A percentile compares a stretch with the other conserved stretches of the same genome.
phyloP scores from a whole-genome alignment of 2,329 filamentous ascomycete genomes.

The Herpotrichia juniperi region DNA sequence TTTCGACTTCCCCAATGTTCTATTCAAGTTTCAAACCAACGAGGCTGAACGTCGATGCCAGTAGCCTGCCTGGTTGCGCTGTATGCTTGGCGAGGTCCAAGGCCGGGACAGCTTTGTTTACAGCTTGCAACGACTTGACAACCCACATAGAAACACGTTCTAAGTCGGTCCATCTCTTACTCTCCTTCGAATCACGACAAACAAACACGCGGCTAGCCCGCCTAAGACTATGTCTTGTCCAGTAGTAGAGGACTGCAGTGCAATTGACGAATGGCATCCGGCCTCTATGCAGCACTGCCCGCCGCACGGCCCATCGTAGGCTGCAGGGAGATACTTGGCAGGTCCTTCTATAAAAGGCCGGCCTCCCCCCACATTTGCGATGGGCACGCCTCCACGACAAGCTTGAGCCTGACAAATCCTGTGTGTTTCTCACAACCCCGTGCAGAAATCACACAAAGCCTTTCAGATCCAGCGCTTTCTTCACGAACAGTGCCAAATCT shows the following conservation, averaged over 20 bases:
- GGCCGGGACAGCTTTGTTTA: neutral
- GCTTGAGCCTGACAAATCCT: slow-evolving; percentile 47
- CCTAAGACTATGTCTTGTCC: slow-evolving; percentile 20
- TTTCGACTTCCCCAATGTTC: neutral
- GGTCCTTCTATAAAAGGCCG: slow-evolving; percentile 36
- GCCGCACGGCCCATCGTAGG: slow-evolving; percentile 25
- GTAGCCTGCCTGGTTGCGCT: slow-evolving; percentile 19
- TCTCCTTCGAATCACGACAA: slow-evolving; percentile 21
- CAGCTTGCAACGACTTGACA: neutral
- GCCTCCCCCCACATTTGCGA: slow-evolving; percentile 33
- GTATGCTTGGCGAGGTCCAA: slow-evolving; percentile 15
- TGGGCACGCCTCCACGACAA: slow-evolving; percentile 47
- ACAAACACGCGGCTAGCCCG: slow-evolving; percentile 25
- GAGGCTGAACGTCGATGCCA: slow-evolving; percentile 19
- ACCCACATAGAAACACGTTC: slow-evolving; percentile 16
- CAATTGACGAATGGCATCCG: slow-evolving; percentile 36
- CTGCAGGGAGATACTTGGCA: slow-evolving; percentile 38
- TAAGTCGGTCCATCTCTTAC: slow-evolving; percentile 19
- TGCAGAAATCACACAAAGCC: slow-evolving; percentile 47
- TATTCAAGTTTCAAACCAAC: neutral
- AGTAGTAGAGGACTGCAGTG: slow-evolving; percentile 17
- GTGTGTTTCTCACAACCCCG: slow-evolving; percentile 43
- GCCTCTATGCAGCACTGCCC: slow-evolving; percentile 36
- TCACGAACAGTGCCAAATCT: slow-evolving; percentile 39
- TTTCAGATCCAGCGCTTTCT: slow-evolving; percentile 43